These are phyloP conservation scores for Dryas alaskensis DNA, from an alignment of 306 rosid genomes.

Conservation along the genomic window DNA sequence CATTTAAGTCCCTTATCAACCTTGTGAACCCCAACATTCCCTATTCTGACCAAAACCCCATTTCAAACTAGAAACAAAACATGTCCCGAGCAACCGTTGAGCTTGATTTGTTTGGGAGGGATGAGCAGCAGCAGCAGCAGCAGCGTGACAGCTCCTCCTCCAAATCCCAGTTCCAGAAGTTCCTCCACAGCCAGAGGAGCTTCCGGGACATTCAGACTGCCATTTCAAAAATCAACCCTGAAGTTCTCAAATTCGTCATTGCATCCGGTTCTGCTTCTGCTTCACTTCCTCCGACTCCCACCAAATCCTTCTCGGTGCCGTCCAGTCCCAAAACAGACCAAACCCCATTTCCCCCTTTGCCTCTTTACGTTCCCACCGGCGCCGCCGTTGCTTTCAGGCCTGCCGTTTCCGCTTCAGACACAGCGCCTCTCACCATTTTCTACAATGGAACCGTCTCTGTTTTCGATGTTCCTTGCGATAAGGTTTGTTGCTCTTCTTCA, in stretches of 20 bases:
- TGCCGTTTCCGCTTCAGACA: slow-evolving; percentile 5
- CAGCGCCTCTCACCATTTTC: slow-evolving; percentile 43
- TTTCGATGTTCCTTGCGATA: slow-evolving; percentile 36
- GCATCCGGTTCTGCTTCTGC: not conserved
- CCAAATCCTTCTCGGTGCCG: slow-evolving; percentile 14
- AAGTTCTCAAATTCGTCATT: slow-evolving; percentile 44
- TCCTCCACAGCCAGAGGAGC: slow-evolving; percentile 44
- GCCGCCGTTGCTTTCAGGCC: slow-evolving; percentile 5
- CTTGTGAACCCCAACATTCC: slow-evolving; percentile 1
- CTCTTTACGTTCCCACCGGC: slow-evolving; percentile 19
- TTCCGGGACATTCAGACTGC: slow-evolving; percentile 33
- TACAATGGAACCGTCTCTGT: slow-evolving; percentile 46
- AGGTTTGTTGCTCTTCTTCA: slow-evolving; percentile 22
- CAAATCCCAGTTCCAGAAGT: slow-evolving; percentile 45
- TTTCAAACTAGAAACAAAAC: not conserved
- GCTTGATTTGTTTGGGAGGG: slow-evolving; percentile 47
- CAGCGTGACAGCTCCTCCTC: slow-evolving; percentile 8
- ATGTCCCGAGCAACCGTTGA: slow-evolving; percentile 36
- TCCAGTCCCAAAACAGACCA: slow-evolving; percentile 26
- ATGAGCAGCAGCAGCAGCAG: not conserved
- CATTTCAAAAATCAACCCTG: slow-evolving; percentile 42
- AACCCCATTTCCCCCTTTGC: slow-evolving; percentile 18
- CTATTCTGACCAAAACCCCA: no score
- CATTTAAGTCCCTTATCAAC: not conserved
- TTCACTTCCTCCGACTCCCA: not conserved